Conservation (phyloP, 331 rosid species). For the Malus hybrid region DNA sequence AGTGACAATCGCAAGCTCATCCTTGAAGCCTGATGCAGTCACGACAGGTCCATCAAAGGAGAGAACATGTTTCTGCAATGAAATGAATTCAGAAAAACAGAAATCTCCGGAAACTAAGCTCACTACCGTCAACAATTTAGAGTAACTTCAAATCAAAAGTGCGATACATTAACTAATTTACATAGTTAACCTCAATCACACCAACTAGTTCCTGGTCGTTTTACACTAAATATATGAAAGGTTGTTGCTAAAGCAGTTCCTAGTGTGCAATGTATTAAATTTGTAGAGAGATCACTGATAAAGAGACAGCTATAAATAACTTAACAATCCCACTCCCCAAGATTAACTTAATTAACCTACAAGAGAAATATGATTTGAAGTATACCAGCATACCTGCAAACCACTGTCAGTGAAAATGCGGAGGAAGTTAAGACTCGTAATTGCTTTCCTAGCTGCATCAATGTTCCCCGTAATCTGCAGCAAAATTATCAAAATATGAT, state of each 20-base stretch:
- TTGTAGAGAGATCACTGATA: neutral
- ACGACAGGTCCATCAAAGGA: conserved; percentile 85
- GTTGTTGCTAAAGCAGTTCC: neutral
- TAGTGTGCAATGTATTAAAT: neutral
- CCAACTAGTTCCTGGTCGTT: neutral
- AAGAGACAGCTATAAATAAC: neutral
- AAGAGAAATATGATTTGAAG: neutral
- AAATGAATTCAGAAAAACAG: conserved; percentile 19
- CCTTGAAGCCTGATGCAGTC: conserved; percentile 86
- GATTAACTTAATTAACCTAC: neutral
- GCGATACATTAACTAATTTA: neutral
- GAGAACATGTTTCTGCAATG: conserved; percentile 64
- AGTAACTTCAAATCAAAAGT: neutral
- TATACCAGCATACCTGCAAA: conserved; percentile 59
- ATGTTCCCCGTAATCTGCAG: conserved; percentile 73
- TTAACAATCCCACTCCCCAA: neutral
- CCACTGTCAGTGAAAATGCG: conserved; percentile 90
- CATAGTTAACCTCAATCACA: neutral
- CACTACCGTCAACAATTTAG: neutral
- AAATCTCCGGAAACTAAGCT: neutral
- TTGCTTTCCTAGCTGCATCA: conserved; percentile 73
- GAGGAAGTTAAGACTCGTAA: conserved; percentile 78
- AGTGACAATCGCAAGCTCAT: conserved; percentile 78
- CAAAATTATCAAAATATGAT: conserved; percentile 1
- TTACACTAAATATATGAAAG: neutral